Evolutionary conservation across 1,284 basidiomycete genomes (phyloP).

Genomic region (Rhodotorula sp.): DNA sequence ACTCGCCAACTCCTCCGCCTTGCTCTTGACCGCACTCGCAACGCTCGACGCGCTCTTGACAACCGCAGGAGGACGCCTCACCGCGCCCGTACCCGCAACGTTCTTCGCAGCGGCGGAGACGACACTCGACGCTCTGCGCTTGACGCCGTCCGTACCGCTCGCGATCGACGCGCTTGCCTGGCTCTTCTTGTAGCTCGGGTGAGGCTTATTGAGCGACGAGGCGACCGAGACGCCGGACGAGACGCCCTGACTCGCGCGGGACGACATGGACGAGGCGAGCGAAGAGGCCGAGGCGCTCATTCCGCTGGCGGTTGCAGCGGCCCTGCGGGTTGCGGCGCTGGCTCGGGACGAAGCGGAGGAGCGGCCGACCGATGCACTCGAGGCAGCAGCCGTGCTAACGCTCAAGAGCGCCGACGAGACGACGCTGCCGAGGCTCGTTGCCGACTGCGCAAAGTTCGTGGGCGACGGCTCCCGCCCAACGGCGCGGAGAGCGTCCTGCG

Average conservation of each 20-base stretch:
- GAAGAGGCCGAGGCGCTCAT: slow-evolving; percentile 2
- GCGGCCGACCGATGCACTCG: neutral
- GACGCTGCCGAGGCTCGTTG: slow-evolving; percentile 5
- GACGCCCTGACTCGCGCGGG: slow-evolving; percentile 15
- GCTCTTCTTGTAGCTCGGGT: slow-evolving; percentile 23
- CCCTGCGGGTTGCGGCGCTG: neutral
- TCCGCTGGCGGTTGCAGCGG: no score
- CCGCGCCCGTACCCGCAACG: neutral
- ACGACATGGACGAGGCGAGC: slow-evolving; percentile 1
- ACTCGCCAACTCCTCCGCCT: slow-evolving; percentile 10
- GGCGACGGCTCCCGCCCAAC: slow-evolving; percentile 22
- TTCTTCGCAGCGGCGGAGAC: neutral
- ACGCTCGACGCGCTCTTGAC: neutral
- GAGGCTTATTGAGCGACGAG: slow-evolving; percentile 13
- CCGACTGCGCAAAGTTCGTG: slow-evolving; percentile 21
- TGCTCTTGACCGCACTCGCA: neutral
- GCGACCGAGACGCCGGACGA: neutral
- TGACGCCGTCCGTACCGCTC: neutral
- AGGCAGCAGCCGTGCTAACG: neutral
- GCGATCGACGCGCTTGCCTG: neutral
- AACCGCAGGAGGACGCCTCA: neutral
- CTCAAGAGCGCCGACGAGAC: slow-evolving; percentile 1
- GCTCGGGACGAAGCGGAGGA: neutral
- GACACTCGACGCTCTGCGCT: neutral
- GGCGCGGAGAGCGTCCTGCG: slow-evolving; percentile 16